A percentile compares a stretch with the other conserved stretches of the same genome.
Evolutionary conservation across 169 alveolate species (phyloP).

Genomic region (Cyclospora cayetanensis): DNA sequence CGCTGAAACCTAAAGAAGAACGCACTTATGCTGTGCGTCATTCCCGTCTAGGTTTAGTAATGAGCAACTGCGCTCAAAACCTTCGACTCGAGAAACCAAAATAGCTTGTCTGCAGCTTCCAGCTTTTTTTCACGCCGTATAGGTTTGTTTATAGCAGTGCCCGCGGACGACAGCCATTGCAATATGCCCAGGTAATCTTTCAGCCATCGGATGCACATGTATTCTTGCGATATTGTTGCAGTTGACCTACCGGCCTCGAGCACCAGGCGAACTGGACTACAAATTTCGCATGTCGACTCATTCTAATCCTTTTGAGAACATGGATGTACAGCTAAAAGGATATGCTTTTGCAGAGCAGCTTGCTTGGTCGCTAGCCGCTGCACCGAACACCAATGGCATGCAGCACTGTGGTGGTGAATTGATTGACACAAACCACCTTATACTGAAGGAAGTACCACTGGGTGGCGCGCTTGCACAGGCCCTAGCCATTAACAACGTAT

Average conservation of each 20-base stretch:
- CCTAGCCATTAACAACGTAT: constrained; percentile 34
- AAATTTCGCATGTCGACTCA: constrained; percentile 70
- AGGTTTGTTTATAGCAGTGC: no score
- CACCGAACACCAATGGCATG: not conserved
- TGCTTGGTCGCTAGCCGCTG: constrained; percentile 31
- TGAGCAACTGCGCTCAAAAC: not conserved
- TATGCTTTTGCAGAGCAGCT: constrained; percentile 43
- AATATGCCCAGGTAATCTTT: no score
- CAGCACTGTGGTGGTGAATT: not conserved
- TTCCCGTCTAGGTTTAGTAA: not conserved
- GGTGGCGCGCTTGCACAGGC: constrained; percentile 15
- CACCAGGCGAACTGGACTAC: constrained; percentile 65
- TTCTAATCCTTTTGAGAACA: constrained; percentile 77
- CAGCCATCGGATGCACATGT: no score
- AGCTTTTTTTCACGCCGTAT: no score
- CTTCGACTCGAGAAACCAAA: no score
- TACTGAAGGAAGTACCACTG: constrained; percentile 35
- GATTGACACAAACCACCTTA: constrained; percentile 33
- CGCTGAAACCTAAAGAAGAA: constrained; percentile 70
- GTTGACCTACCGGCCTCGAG: constrained; percentile 51
- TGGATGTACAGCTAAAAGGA: constrained; percentile 15
- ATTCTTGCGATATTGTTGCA: not conserved
- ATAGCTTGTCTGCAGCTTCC: no score
- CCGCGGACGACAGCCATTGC: no score
- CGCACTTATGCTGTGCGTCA: constrained; percentile 65